These are phyloP conservation scores for Mycena polygramma DNA, from an alignment of 768 basidiomycete genomes.

Conservation along the genomic window DNA sequence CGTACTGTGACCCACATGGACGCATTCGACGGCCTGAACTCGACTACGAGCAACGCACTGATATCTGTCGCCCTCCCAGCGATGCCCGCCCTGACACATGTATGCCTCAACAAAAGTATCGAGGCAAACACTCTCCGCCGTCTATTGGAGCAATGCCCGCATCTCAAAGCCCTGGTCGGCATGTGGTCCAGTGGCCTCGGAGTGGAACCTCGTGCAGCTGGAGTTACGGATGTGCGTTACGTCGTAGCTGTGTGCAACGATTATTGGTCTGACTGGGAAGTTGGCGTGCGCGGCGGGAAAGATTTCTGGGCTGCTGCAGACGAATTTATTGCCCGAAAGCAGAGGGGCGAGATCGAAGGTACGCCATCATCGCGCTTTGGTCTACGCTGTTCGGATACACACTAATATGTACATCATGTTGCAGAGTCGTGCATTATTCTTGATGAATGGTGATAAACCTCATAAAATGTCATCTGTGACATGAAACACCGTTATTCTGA, in stretches of 20 bases:
- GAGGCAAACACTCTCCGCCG: neutral
- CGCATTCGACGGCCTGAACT: slow-evolving; percentile 14
- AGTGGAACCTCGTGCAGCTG: neutral
- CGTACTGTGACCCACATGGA: slow-evolving; percentile 29
- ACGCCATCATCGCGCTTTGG: neutral
- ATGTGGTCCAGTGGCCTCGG: slow-evolving; percentile 8
- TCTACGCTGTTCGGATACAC: neutral
- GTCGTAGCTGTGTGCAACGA: slow-evolving; percentile 14
- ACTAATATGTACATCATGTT: neutral
- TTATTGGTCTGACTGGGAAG: slow-evolving; percentile 27
- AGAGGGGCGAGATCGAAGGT: slow-evolving; percentile 23
- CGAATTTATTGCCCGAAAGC: slow-evolving; percentile 19
- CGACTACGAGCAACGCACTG: no score
- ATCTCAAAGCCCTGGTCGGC: slow-evolving; percentile 16
- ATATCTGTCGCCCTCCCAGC: slow-evolving; percentile 2
- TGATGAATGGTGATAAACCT: neutral
- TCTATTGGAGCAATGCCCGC: slow-evolving; percentile 7
- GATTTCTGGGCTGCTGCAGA: slow-evolving; percentile 31
- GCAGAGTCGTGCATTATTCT: slow-evolving; percentile 1
- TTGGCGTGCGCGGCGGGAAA: slow-evolving; percentile 7
- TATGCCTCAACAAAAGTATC: slow-evolving; percentile 15
- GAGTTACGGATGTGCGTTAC: slow-evolving; percentile 17
- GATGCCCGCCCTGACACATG: slow-evolving; percentile 25
- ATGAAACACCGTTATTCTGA: no score
- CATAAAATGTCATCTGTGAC: no score